phyloP scores from a whole-genome alignment of 768 basidiomycete genomes.

The Fistulinella prunicolor region DNA sequence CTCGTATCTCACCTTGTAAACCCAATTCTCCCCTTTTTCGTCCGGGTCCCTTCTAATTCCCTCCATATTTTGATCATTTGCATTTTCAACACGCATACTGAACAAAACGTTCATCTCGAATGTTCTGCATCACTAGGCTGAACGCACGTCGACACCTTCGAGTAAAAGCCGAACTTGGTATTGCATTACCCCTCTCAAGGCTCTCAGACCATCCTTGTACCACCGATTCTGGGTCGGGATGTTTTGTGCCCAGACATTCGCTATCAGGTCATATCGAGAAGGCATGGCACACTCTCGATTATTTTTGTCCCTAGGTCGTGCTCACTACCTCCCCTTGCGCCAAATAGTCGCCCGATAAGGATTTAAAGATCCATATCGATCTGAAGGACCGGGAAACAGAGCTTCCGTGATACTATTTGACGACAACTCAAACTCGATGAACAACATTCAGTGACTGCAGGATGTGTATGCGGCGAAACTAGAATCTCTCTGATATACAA shows the following conservation, averaged over 20 bases:
- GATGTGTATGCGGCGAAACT: no score
- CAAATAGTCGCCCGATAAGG: neutral
- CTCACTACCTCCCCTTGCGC: neutral
- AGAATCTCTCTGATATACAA: no score
- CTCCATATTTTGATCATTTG: neutral
- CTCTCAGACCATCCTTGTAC: conserved; percentile 18
- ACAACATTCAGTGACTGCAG: no score
- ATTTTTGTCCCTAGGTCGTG: neutral
- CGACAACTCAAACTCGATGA: no score
- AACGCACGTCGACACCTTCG: conserved; percentile 43
- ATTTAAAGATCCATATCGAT: conserved; percentile 10
- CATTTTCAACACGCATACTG: neutral
- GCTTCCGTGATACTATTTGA: no score
- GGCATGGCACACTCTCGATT: neutral
- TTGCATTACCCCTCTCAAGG: conserved; percentile 42
- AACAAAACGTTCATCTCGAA: neutral
- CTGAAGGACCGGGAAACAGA: no score
- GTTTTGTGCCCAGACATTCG: neutral
- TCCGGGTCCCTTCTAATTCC: neutral
- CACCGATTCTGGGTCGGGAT: neutral
- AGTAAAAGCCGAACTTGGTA: conserved; percentile 27
- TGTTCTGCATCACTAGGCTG: conserved; percentile 29
- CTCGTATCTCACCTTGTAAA: conserved; percentile 48
- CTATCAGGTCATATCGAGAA: neutral
- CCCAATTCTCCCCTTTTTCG: neutral